A percentile compares a stretch with the other conserved stretches of the same genome.
Evolutionary conservation across 2,329 filamentous ascomycete species (phyloP).

Genomic region (Dothistroma septosporum): DNA sequence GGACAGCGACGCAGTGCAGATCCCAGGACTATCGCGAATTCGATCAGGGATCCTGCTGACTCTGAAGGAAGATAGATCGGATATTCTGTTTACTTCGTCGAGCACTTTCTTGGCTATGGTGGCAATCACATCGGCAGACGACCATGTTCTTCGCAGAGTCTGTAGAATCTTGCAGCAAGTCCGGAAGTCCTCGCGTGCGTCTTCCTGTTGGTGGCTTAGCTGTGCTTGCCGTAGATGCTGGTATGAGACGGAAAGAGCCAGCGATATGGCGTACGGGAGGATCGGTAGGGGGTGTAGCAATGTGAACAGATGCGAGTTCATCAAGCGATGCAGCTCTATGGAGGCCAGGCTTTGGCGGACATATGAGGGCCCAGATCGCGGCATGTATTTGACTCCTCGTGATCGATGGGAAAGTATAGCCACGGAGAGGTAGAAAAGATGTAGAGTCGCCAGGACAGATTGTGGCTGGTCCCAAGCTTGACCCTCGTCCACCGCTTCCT

Average conservation of each 20-base stretch:
- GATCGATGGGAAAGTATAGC: constrained; percentile 55
- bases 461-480: constrained; percentile 41
- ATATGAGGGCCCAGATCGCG: constrained; percentile 49
- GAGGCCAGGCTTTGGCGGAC: constrained; percentile 54
- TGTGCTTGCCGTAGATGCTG: constrained; percentile 53
- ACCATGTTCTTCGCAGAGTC: constrained; percentile 43
- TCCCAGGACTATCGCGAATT: constrained; percentile 16
- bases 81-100: constrained; percentile 29
- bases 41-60: constrained; percentile 16
- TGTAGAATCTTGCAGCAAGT: constrained; percentile 44
- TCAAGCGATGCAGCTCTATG: constrained; percentile 49
- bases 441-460: constrained; percentile 45
- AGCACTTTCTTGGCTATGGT: constrained; percentile 32
- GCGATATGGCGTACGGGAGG: constrained; percentile 53
- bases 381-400: constrained; percentile 37
- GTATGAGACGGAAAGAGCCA: constrained; percentile 55
- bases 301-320: constrained; percentile 45
- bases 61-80: constrained; percentile 27
- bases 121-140: constrained; percentile 46
- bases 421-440: constrained; percentile 55
- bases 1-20: constrained; percentile 20
- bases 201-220: constrained; percentile 45
- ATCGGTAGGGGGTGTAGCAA: constrained; percentile 51
- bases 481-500: constrained; percentile 31
- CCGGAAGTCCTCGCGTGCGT: constrained; percentile 44